Percentiles rank a stretch among this genome's conserved stretches.
These are phyloP conservation scores for Harringtonia lauricola DNA, from an alignment of 2,329 filamentous ascomycete species.

Conservation along the genomic window DNA sequence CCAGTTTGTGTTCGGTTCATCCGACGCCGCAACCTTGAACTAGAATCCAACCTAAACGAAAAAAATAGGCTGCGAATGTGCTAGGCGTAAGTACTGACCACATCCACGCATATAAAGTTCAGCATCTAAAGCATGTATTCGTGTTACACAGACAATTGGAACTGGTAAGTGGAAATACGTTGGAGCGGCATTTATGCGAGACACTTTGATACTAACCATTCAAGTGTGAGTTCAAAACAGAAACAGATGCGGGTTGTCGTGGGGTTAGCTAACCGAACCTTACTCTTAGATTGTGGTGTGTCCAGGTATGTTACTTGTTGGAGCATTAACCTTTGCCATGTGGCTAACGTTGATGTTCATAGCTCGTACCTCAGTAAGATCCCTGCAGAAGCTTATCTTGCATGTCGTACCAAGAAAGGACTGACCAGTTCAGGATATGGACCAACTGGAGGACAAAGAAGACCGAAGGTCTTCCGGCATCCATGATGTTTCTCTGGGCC, in stretches of 20 bases:
- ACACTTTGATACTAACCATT: too few relatives aligned
- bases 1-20: too few relatives aligned
- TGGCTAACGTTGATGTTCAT: slow-evolving; percentile 12
- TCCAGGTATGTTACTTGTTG: slow-evolving; percentile 21
- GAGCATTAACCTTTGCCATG: too few relatives aligned
- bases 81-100: slow-evolving; percentile 23
- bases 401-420: background rate
- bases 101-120: too few relatives aligned
- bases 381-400: background rate
- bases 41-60: background rate
- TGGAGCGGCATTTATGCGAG: too few relatives aligned
- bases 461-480: slow-evolving; percentile 47
- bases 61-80: slow-evolving; percentile 23
- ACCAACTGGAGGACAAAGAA: slow-evolving; percentile 49
- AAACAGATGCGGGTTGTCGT: background rate
- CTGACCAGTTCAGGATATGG: slow-evolving; percentile 32
- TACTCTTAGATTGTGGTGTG: slow-evolving; percentile 23
- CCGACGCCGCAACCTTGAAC: too few relatives aligned
- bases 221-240: background rate
- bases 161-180: slow-evolving; percentile 14
- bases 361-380: slow-evolving; percentile 3
- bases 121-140: background rate
- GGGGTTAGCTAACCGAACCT: background rate
- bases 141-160: slow-evolving; percentile 16
- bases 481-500: slow-evolving; percentile 56